Percentiles rank a stretch among this genome's conserved stretches.
These are phyloP conservation scores for Inonotus obliquus DNA, from an alignment of 1,284 basidiomycete genomes.

Conservation along the genomic window DNA sequence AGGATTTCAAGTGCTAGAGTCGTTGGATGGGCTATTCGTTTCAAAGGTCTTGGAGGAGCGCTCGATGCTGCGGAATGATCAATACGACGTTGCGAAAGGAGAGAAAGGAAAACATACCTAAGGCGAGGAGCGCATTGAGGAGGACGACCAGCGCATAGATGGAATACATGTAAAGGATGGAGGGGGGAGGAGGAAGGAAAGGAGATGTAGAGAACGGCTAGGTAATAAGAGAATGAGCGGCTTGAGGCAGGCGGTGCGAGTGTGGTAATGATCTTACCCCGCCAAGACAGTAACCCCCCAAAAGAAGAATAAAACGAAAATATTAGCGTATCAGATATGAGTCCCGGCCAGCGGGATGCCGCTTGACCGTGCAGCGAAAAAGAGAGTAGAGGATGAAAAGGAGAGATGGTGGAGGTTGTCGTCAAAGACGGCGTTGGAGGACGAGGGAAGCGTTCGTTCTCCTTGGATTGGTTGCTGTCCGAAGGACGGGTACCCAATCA, in stretches of 20 bases:
- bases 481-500: not conserved
- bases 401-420: not conserved
- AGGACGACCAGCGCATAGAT: constrained; percentile 25
- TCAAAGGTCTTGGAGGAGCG: constrained; percentile 48
- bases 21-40: constrained; percentile 52
- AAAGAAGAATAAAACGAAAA: not conserved
- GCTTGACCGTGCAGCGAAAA: not conserved
- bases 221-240: not conserved
- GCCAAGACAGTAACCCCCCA: constrained; percentile 1
- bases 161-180: constrained; percentile 2
- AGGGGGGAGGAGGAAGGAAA: not conserved
- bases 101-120: constrained; percentile 1
- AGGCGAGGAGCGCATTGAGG: constrained; percentile 14
- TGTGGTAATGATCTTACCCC: constrained; percentile 1
- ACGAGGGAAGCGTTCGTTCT: too few relatives aligned
- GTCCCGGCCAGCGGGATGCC: constrained; percentile 2
- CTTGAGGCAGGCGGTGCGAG: not conserved
- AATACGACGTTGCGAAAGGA: not conserved
- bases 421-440: not conserved
- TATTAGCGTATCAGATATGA: not conserved
- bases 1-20: constrained; percentile 62
- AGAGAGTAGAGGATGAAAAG: not conserved
- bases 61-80: constrained; percentile 40
- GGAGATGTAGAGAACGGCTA: not conserved
- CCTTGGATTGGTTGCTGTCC: not conserved